Evolutionary conservation across 108 stramenopile genomes (phyloP), one percentile per base, ranked within the genome.

Genomic region (Nitzschia putrida): DNA sequence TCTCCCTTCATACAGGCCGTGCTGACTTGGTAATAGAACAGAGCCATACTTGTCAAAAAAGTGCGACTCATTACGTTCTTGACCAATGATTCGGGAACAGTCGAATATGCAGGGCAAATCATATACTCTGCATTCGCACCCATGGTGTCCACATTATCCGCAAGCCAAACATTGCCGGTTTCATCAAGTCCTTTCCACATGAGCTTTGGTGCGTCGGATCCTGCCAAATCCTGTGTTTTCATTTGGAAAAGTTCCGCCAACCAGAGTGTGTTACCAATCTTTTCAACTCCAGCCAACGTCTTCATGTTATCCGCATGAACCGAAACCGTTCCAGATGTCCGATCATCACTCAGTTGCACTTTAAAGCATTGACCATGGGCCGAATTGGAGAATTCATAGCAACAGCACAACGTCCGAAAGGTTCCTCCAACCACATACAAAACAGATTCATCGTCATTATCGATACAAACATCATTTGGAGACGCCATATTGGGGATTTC

Each of bases 21-120:
- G 26, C 39, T 42, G n/a, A 68, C 55, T 68, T 68, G 67, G 20
- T n/a, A 57, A 11, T 68, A 68, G 40, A 58, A 57, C 1, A 59
- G 55, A n/a, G 61, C 13, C 39, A 41, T 41, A 7, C 18, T 50
- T 2, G 21, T 41, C 12, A 68, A 21, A 43, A 58, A 58, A 4
- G 16, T 68, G 38, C 57, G 67, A 16, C 29, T 68, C 55, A 49
- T 49, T 1, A 49, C 47, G 18, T 49, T 49, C n/a, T 49, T 49
- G n/a, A 53, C 65, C 14, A 26, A 14, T 2, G 23, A 20, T 8
- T 20, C 51, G 4, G 65, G 29, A 11, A 37, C 65, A 2, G 65
- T 53, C 2, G 65, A 66, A 54, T 66, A 66, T 3, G 65, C 65
- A 24, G 65, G 65, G 8, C 47, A 66, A 38, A 66, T 57, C 26